phyloP scores from a whole-genome alignment of 768 basidiomycete species.

The Clavaria fumosa region DNA sequence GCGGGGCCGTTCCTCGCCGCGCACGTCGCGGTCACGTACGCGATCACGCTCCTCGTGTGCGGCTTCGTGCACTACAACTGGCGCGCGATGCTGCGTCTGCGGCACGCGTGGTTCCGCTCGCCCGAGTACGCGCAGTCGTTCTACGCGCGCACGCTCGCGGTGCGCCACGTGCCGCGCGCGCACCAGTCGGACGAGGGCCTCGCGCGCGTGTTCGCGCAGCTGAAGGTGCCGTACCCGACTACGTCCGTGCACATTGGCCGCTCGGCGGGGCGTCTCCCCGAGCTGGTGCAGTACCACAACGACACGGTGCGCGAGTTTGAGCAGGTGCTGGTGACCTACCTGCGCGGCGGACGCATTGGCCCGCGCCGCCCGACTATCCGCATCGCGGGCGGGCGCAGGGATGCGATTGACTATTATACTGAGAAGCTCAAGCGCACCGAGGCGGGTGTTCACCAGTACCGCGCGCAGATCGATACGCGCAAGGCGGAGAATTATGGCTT shows the following conservation, averaged over 20 bases:
- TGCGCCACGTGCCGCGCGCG: slow-evolving; percentile 66
- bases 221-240: slow-evolving; percentile 78
- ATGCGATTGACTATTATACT: slow-evolving; percentile 92
- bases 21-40: slow-evolving; percentile 72
- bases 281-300: slow-evolving; percentile 86
- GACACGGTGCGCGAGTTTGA: slow-evolving; percentile 90
- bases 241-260: slow-evolving; percentile 84
- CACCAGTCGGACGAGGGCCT: slow-evolving; percentile 79
- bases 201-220: slow-evolving; percentile 53
- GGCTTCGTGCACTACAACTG: slow-evolving; percentile 61
- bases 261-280: slow-evolving; percentile 75
- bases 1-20: slow-evolving; percentile 57
- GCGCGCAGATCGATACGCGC: slow-evolving; percentile 52
- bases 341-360: slow-evolving; percentile 68
- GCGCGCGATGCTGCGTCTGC: slow-evolving; percentile 62
- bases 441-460: slow-evolving; percentile 54
- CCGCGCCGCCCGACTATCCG: slow-evolving; percentile 70
- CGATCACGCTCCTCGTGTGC: slow-evolving; percentile 63
- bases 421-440: slow-evolving; percentile 52
- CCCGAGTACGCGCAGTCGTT: slow-evolving; percentile 81
- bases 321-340: slow-evolving; percentile 73
- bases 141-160: slow-evolving; percentile 83
- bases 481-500: slow-evolving; percentile 87
- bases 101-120: slow-evolving; percentile 78
- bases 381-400: slow-evolving; percentile 68